These are phyloP conservation scores for Ascochyta pisi DNA, from an alignment of 2,329 filamentous ascomycete species.

Conservation along the genomic window DNA sequence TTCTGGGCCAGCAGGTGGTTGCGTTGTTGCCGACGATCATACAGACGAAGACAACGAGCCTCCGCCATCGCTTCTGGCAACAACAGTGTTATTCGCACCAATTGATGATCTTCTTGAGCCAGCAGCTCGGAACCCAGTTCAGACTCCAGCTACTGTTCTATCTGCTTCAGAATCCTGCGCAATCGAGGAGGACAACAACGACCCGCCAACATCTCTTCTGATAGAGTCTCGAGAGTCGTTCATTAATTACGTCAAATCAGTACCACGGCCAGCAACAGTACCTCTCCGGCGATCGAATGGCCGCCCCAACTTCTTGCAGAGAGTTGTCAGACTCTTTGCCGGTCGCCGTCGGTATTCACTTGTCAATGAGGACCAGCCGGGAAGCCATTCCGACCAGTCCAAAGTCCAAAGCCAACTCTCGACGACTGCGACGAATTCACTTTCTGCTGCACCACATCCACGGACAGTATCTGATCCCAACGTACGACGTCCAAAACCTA, in stretches of 20 bases:
- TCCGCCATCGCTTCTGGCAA: background rate
- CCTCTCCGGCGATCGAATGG: background rate
- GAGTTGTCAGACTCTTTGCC: conserved; percentile 20
- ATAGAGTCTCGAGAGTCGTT: background rate
- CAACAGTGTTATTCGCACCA: background rate
- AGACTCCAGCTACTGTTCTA: background rate
- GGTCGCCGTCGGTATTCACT: conserved; percentile 8
- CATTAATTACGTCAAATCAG: background rate
- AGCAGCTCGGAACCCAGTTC: background rate
- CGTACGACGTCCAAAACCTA: conserved; percentile 2
- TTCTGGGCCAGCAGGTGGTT: too few species aligned
- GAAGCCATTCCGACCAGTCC: background rate
- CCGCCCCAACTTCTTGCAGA: conserved; percentile 5
- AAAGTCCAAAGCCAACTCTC: background rate
- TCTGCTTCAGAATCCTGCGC: background rate
- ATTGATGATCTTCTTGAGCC: background rate
- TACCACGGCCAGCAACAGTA: background rate
- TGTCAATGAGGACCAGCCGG: background rate
- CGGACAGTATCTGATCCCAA: background rate
- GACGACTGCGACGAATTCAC: background rate
- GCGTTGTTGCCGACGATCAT: background rate
- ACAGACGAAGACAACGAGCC: background rate
- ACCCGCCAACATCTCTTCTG: background rate
- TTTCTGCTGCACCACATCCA: background rate
- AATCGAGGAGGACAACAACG: background rate